A percentile compares a stretch with the other conserved stretches of the same genome.
phyloP scores from a whole-genome alignment of 345 rosid genomes.

The Pelargonium nanum region DNA sequence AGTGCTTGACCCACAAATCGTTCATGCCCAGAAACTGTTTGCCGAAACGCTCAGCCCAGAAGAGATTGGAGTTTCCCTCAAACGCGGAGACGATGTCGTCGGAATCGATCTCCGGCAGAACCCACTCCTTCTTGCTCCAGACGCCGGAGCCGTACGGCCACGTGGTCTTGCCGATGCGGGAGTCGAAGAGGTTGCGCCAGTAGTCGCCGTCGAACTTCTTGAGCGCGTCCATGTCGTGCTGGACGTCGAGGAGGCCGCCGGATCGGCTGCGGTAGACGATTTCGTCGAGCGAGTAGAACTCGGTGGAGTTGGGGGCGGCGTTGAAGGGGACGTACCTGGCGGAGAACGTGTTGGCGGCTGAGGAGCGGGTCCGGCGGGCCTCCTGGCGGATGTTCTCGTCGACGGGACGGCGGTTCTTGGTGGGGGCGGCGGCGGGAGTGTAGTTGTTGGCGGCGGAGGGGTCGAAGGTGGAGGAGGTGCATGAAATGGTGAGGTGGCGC shows the following conservation, averaged over 20 bases:
- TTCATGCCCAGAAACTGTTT: conserved; percentile 62
- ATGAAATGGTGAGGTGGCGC: conserved; percentile 3
- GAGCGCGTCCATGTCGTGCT: conserved; percentile 69
- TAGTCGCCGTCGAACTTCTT: conserved; percentile 55
- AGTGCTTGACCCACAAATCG: conserved; percentile 88
- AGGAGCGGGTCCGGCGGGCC: conserved; percentile 32
- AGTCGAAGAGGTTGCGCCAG: conserved; percentile 72
- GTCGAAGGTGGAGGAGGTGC: conserved; percentile 20
- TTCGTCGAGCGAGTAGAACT: conserved; percentile 75
- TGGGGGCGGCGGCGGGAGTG: conserved; percentile 14
- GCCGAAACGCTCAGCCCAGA: conserved; percentile 89
- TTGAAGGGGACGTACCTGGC: conserved; percentile 76
- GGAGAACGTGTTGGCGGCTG: conserved; percentile 45
- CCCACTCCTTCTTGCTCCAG: conserved; percentile 93
- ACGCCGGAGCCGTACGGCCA: conserved; percentile 94
- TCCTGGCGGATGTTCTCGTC: conserved; percentile 57
- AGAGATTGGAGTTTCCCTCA: conserved; percentile 80
- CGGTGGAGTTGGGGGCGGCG: conserved; percentile 36
- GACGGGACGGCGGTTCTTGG: conserved; percentile 27
- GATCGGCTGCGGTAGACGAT: conserved; percentile 75
- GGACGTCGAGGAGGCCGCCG: conserved; percentile 72
- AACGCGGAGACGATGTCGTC: conserved; percentile 83
- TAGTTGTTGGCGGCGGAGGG: conserved; percentile 16
- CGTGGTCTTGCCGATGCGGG: conserved; percentile 68
- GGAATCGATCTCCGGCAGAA: conserved; percentile 63